phyloP scores from a whole-genome alignment of 2,329 filamentous ascomycete genomes.

The Geosmithia flava region DNA sequence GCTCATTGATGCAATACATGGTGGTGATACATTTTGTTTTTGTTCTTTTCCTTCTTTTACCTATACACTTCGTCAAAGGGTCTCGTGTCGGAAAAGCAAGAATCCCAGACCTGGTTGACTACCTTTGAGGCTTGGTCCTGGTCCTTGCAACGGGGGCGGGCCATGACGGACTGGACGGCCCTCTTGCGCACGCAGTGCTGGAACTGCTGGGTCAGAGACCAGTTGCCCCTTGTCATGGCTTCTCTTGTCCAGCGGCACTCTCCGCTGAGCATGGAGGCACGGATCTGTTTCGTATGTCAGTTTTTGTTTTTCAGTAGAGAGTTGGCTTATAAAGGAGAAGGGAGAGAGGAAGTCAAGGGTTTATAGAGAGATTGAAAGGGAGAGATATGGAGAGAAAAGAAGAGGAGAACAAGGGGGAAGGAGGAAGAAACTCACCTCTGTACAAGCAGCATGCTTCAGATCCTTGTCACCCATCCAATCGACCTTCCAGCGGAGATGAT shows the following conservation, averaged over 20 bases:
- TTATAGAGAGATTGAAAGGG: neutral
- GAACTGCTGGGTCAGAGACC: slow-evolving; percentile 82
- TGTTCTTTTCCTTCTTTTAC: slow-evolving; percentile 21
- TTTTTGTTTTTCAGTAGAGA: slow-evolving; percentile 5
- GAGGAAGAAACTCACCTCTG: slow-evolving; percentile 55
- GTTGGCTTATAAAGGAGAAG: no score
- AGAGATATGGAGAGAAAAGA: neutral
- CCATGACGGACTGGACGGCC: slow-evolving; percentile 68
- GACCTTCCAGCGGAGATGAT: slow-evolving; percentile 83
- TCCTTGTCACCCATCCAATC: slow-evolving; percentile 61
- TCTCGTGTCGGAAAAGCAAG: slow-evolving; percentile 85
- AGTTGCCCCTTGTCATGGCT: slow-evolving; percentile 74
- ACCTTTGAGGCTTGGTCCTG: slow-evolving; percentile 76
- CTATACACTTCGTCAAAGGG: slow-evolving; percentile 97
- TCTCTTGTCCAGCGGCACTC: slow-evolving; percentile 88
- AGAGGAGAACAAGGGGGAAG: no score
- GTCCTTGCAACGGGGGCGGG: slow-evolving; percentile 69
- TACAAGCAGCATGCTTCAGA: slow-evolving; percentile 82
- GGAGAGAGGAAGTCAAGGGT: neutral
- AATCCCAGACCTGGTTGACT: slow-evolving; percentile 98
- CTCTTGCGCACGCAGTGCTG: slow-evolving; percentile 81
- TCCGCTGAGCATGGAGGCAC: slow-evolving; percentile 82
- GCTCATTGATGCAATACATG: neutral
- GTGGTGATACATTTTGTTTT: neutral
- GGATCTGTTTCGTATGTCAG: slow-evolving; percentile 46